Base-by-base conservation (phyloP, 352 stramenopile genomes). In the Aphanomyces invadans region DNA sequence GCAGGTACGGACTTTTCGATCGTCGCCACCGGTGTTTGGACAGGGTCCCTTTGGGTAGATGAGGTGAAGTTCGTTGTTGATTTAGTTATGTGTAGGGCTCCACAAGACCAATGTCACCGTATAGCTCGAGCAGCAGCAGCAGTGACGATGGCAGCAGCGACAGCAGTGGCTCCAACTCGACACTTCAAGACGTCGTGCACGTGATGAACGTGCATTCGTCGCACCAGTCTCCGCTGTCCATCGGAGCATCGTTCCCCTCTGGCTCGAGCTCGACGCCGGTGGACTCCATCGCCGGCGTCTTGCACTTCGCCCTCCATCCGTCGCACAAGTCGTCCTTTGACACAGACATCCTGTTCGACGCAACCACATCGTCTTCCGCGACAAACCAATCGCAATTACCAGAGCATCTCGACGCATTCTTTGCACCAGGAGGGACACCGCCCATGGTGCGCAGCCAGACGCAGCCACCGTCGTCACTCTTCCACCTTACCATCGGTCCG, bases 181-280 rank as follows among this genome's bases (percentile, higher is more conserved):
- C 85, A 15, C 67, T 94, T 26, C 81, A 91, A 70, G 85, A 94
- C 59, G 68, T 94, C n/a, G 89, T 91, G 46, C 85, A 94, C 62
- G 91, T 82, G 48, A 94, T 94, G 85, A 94, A 87, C 71, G 83
- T 94, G 17, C 70, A 81, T 2, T 94, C 85, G 0, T 81, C 90
- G 61, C 83, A 83, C 0, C 82, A 90, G 62, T 80, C 82, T 5
- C 75, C 87, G 59, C 49, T 29, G 25, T 81, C 83, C 7, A 9
- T 45, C 4, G 33, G 12, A 28, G 29, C n/a, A 39, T 66, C 39
- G 59, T 19, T 9, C 46, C 23, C 17, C 59, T 54, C 26, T 26
- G n/a, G 59, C n/a, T n/a, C n/a, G n/a, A n/a, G n/a, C n/a, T 66
- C 46, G n/a, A 26, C 46, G 25, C n/a, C 38, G 23, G 46, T 44